phyloP scores from a whole-genome alignment of 331 rosid species.

The Saraca asoca region DNA sequence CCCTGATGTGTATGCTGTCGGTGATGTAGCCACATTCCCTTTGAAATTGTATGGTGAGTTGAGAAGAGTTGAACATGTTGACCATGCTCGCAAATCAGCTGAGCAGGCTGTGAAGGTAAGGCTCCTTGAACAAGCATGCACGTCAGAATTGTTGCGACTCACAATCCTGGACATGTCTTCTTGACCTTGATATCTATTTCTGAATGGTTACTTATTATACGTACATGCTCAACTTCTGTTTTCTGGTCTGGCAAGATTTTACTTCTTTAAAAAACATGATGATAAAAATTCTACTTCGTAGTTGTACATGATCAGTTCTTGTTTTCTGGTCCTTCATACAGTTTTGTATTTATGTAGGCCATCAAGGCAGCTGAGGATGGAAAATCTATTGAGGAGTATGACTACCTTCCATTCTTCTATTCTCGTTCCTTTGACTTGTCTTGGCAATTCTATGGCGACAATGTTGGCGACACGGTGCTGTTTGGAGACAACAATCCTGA shows the following conservation, averaged over 20 bases:
- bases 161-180: background rate
- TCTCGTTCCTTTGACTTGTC: slow-evolving; percentile 80
- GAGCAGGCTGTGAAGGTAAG: slow-evolving; percentile 92
- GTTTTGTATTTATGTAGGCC: slow-evolving; percentile 57
- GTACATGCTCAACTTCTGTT: background rate
- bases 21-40: slow-evolving; percentile 92
- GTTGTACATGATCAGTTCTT: background rate
- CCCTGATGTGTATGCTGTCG: slow-evolving; percentile 81
- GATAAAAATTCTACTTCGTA: no score
- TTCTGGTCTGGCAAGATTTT: background rate
- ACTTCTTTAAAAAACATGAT: no score
- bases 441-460: slow-evolving; percentile 96
- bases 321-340: background rate
- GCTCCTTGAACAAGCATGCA: slow-evolving; percentile 9
- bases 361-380: slow-evolving; percentile 79
- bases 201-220: slow-evolving; percentile 5
- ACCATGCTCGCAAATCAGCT: slow-evolving; percentile 93
- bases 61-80: slow-evolving; percentile 94
- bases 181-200: slow-evolving; percentile 4
- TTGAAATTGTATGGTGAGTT: slow-evolving; percentile 71
- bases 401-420: slow-evolving; percentile 91
- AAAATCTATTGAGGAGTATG: slow-evolving; percentile 74
- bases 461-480: slow-evolving; percentile 78
- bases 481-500: slow-evolving; percentile 76
- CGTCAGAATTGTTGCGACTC: slow-evolving; percentile 1